Evolutionary conservation across 2,329 filamentous ascomycete species (phyloP).

Genomic region (Fusarium sp.): DNA sequence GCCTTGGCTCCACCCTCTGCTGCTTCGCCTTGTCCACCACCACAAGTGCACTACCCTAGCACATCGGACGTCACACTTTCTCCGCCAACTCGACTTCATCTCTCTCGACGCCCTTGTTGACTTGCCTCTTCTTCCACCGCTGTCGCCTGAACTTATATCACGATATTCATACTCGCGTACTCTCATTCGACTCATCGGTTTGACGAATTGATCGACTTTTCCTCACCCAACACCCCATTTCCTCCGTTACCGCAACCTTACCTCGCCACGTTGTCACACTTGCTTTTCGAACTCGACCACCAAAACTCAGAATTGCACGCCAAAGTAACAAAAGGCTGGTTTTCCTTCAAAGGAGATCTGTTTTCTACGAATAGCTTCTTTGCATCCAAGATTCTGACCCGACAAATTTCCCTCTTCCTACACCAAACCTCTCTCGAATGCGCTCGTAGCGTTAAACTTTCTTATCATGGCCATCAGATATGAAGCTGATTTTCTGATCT

Average conservation of each 20-base stretch:
- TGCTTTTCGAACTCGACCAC: constrained; percentile 13
- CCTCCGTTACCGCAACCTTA: constrained; percentile 30
- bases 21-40: constrained; percentile 38
- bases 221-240: constrained; percentile 12
- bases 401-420: constrained; percentile 24
- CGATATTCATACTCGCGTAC: constrained; percentile 17
- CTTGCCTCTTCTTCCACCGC: constrained; percentile 2
- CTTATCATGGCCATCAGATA: constrained; percentile 74
- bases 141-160: constrained; percentile 12
- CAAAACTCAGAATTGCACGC: constrained; percentile 1
- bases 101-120: constrained; percentile 26
- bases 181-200: constrained; percentile 20
- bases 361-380: not conserved
- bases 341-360: constrained; percentile 1
- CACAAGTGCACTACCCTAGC: constrained; percentile 20
- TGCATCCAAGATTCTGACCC: not conserved
- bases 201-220: constrained; percentile 20
- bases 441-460: constrained; percentile 52
- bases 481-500: constrained; percentile 79
- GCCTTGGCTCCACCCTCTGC: constrained; percentile 40
- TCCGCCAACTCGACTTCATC: constrained; percentile 29
- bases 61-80: constrained; percentile 37
- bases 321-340: not conserved
- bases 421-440: constrained; percentile 52
- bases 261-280: constrained; percentile 36